Evolutionary conservation across 2,329 filamentous ascomycete species (phyloP).

Genomic region (Apiospora sp.): DNA sequence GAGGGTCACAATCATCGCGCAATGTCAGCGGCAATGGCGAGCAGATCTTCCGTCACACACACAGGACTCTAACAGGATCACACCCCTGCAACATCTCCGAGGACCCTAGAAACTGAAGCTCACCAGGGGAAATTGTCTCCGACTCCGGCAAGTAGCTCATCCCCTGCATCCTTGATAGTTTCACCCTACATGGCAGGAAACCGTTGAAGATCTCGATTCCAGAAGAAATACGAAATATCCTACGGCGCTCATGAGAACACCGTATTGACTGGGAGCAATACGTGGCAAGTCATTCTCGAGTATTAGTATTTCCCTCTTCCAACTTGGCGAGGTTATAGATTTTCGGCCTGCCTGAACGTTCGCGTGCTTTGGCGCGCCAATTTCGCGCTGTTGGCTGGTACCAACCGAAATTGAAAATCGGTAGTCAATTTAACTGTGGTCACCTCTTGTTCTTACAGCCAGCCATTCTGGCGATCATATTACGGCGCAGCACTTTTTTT

Average conservation of each 20-base stretch:
- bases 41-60: neutral
- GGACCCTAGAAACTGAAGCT: slow-evolving; percentile 1
- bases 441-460: neutral
- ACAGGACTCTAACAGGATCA: too few species aligned
- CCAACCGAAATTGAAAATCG: neutral
- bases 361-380: neutral
- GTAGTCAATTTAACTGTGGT: slow-evolving; percentile 2
- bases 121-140: slow-evolving; percentile 6
- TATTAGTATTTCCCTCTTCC: neutral
- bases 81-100: neutral
- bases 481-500: neutral
- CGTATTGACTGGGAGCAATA: neutral
- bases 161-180: slow-evolving; percentile 6
- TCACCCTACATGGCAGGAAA: neutral
- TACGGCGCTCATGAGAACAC: neutral
- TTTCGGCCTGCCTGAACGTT: neutral
- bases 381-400: slow-evolving; percentile 1
- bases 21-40: neutral
- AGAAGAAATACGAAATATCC: neutral
- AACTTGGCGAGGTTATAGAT: neutral
- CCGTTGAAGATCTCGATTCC: neutral
- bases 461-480: neutral
- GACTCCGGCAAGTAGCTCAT: slow-evolving; percentile 11
- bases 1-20: neutral
- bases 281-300: neutral